Evolutionary conservation across 2,329 filamentous ascomycete species (phyloP), one percentile per base, ranked within the genome.

Genomic region (Dothiorella sarmentorum): DNA sequence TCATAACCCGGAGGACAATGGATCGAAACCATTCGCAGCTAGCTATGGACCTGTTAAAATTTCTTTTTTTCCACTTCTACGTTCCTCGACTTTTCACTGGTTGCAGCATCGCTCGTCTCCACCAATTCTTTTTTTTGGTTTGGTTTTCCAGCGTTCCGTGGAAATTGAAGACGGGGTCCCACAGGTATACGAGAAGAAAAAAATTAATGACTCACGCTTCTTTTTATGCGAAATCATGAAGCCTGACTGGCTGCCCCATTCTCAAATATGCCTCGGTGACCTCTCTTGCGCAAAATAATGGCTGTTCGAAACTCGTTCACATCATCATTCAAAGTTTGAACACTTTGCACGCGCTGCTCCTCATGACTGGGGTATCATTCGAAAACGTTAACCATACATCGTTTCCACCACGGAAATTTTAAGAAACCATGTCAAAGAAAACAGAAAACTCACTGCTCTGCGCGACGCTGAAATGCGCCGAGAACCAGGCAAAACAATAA

Each of bases 1-100:
- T 67, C 66, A 67, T 67, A 67, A 67, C 66, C 66, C 66, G 66
- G 66, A 67, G 66, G 66, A 67, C 66, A 63, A 58, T 62, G 65
- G 66, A 67, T 67, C 66, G 66, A 67, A 67, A 67, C 66, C 65
- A 62, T 56, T 56, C 52, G 52, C 52, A 56, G 52, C 52, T 56
- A 56, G 35, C 31, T 17, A 20, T 44, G 10, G 24, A 11, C 24
- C n/a, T n/a, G n/a, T n/a, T n/a, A n/a, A n/a, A n/a, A n/a, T 29
- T 43, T 43, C 17, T 44, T 56, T 56, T 56, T 43, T 43, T 9
- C 18, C 4, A n/a, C 43, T 44, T 43, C 35, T 42, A 4, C 6
- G 5, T 7, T 38, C 15, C 31, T 27, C 4, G 20, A 27, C 9
- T 38, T 43, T 17, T 52, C 18, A 52, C 7, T 52, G 47, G 47